These are phyloP conservation scores for Chondrus crispus DNA, from an alignment of 23 red algal species.

Conservation along the genomic window DNA sequence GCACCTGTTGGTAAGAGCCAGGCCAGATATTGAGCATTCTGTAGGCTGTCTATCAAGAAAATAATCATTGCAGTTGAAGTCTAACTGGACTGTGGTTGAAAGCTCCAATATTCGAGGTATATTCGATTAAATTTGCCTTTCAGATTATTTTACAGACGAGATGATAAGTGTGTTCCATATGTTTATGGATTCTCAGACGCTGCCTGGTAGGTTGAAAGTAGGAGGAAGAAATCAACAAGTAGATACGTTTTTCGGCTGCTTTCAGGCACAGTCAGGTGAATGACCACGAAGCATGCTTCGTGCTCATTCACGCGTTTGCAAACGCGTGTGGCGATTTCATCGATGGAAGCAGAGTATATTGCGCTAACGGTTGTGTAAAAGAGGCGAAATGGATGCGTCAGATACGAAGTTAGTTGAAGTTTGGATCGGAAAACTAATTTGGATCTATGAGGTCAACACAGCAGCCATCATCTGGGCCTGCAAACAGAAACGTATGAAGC, in stretches of 20 bases:
- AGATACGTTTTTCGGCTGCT: not conserved
- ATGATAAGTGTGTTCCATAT: too few species aligned
- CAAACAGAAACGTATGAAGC: too few species aligned
- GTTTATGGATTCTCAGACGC: not conserved
- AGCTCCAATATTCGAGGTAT: not conserved
- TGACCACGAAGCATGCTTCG: not conserved
- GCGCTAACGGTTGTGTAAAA: not conserved
- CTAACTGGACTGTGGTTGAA: not conserved
- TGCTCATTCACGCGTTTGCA: too few species aligned
- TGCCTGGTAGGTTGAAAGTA: conserved; percentile 10
- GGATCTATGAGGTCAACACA: not conserved
- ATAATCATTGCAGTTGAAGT: not conserved
- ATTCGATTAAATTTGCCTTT: not conserved
- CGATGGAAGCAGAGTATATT: not conserved
- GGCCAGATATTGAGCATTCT: not conserved
- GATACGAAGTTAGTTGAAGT: not conserved
- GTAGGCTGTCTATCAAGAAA: not conserved
- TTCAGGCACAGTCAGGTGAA: not conserved
- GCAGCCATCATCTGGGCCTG: not conserved
- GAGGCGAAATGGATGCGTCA: not conserved
- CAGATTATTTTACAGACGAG: not conserved
- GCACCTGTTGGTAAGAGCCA: not conserved
- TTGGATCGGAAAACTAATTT: not conserved
- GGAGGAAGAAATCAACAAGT: not conserved
- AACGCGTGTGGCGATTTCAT: not conserved